Evolutionary conservation across 176 grass and related monocot species (phyloP).

Genomic region (Olyra latifolia): DNA sequence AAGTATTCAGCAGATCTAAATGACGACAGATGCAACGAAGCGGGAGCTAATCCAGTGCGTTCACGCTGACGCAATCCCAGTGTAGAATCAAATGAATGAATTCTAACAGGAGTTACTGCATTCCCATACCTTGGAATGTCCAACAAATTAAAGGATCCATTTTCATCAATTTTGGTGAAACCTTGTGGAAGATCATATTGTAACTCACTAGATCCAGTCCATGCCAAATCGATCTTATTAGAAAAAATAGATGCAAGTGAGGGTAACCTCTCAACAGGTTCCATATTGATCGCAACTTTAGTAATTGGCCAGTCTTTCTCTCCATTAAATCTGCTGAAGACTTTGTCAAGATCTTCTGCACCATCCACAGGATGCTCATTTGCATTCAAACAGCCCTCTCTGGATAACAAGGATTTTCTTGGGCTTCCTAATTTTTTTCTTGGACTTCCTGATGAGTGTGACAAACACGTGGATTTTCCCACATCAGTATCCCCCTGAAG

Average conservation of each 20-base stretch:
- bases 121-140: conserved; percentile 42
- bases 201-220: conserved; percentile 72
- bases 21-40: conserved; percentile 56
- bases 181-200: conserved; percentile 43
- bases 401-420: conserved; percentile 56
- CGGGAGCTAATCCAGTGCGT: conserved; percentile 48
- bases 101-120: conserved; percentile 60
- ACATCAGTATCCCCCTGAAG: conserved; percentile 29
- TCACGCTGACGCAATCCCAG: conserved; percentile 50
- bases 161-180: conserved; percentile 45
- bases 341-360: conserved; percentile 49
- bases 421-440: conserved; percentile 46
- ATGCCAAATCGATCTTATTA: conserved; percentile 90
- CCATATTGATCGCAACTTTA: conserved; percentile 26
- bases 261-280: conserved; percentile 51
- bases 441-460: conserved; percentile 37
- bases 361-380: conserved; percentile 37
- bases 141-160: conserved; percentile 41
- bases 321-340: conserved; percentile 40
- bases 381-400: conserved; percentile 43
- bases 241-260: conserved; percentile 76
- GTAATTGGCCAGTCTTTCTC: conserved; percentile 9
- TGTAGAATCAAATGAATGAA: conserved; percentile 80
- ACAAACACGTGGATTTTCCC: conserved; percentile 31
- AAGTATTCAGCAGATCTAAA: conserved; percentile 62